phyloP scores from a whole-genome alignment of 371 early-diverging fungal species.

The Mucor lusitanicus region DNA sequence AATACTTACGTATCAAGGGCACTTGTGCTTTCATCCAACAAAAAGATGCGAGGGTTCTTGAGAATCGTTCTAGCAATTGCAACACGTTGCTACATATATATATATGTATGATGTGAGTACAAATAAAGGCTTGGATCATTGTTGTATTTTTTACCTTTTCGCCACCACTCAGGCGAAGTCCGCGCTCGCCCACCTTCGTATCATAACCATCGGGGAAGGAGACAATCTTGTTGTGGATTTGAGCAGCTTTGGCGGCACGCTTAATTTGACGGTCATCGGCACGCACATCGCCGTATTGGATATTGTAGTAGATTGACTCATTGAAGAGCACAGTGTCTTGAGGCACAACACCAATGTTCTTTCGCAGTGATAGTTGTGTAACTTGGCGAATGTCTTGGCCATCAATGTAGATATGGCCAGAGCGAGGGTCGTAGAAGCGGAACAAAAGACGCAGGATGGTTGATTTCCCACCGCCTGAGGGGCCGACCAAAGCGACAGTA shows the following conservation, averaged over 20 bases:
- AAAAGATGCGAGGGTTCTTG: conserved; percentile 41
- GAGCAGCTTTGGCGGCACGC: conserved; percentile 81
- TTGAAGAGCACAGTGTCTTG: conserved; percentile 89
- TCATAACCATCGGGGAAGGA: conserved; percentile 81
- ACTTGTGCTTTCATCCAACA: conserved; percentile 59
- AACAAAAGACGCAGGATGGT: conserved; percentile 89
- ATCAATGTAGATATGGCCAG: conserved; percentile 87
- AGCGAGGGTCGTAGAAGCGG: conserved; percentile 85
- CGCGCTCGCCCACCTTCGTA: conserved; percentile 93
- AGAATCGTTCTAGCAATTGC: conserved; percentile 51
- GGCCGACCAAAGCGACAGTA: conserved; percentile 86
- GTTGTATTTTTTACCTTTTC: conserved; percentile 62
- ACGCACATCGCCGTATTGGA: conserved; percentile 69
- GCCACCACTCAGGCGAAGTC: conserved; percentile 85
- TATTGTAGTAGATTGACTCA: conserved; percentile 81
- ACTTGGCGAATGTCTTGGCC: conserved; percentile 82
- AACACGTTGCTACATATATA: conserved; percentile 67
- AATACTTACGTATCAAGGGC: conserved; percentile 56
- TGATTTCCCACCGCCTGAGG: conserved; percentile 92
- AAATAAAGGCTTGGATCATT: neutral
- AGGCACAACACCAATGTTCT: conserved; percentile 82
- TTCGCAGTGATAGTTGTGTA: conserved; percentile 65
- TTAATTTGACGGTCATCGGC: conserved; percentile 67
- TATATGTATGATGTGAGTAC: neutral
- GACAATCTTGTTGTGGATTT: conserved; percentile 72